A percentile compares a stretch with the other conserved stretches of the same genome.
phyloP scores from a whole-genome alignment of 179 eudicot species.

The Silene coronaria region DNA sequence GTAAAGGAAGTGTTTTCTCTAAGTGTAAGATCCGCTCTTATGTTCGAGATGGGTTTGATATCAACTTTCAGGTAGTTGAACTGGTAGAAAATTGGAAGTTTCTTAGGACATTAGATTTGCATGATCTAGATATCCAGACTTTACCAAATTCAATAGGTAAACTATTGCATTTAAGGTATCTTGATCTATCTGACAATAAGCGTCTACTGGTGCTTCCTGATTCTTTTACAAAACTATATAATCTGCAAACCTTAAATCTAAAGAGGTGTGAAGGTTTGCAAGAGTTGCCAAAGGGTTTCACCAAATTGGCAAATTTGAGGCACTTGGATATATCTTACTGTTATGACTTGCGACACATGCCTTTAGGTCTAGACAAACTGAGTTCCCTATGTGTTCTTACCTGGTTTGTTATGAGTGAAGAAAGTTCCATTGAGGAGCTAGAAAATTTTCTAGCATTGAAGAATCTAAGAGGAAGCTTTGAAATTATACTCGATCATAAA shows the following conservation, averaged over 20 bases:
- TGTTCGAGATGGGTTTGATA: not conserved
- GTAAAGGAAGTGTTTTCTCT: not conserved
- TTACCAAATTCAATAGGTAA: constrained; percentile 20
- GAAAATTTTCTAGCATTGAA: not conserved
- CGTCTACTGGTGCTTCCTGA: constrained; percentile 9
- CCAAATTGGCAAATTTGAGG: not conserved
- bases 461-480: not conserved
- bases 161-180: constrained; percentile 22
- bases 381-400: not conserved
- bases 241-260: constrained; percentile 20
- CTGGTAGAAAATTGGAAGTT: not conserved
- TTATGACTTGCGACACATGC: not conserved
- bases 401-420: not conserved
- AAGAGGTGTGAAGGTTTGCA: not conserved
- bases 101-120: constrained; percentile 16
- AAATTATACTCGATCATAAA: not conserved
- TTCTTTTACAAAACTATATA: constrained; percentile 19
- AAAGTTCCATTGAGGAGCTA: not conserved
- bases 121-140: not conserved
- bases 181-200: constrained; percentile 11
- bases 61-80: not conserved
- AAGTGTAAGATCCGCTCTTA: not conserved
- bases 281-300: constrained; percentile 7
- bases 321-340: not conserved
- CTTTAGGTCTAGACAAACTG: not conserved